Evolutionary conservation across 1,284 basidiomycete genomes (phyloP), one percentile per base, ranked within the genome.

Genomic region (Ganoderma meredithae): DNA sequence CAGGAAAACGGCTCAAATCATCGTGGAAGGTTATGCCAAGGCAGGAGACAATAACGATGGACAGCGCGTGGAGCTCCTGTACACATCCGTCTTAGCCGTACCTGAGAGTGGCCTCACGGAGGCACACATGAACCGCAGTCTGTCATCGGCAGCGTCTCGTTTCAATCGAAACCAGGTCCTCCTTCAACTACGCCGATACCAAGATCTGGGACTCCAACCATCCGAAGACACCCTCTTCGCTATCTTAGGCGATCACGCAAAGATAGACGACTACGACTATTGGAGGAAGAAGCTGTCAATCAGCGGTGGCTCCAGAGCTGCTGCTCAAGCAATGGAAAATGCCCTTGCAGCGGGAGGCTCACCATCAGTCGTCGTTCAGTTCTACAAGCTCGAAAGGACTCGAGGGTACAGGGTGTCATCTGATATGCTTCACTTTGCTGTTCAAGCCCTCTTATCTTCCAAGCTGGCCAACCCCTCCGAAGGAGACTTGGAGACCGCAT

Each of bases 331-430:
- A 36, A 82, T 93, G 65, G 59, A 62, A 3, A 53, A 60, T 3
- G 17, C 62, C 79, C 40, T 64, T 19, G 36, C 19, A 6, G 62
- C 60, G 10, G 62, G 62, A 80, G n/a, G 22, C 31, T 67, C 1
- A 75, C n/a, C 53, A 22, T 25, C 55, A 8, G n/a, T 13, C 25
- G 44, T 85, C 3, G 71, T 87, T 25, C 74, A 77, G 1, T 78
- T 88, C 17, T 92, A 90, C 75, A 72, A 82, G 22, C 76, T 81
- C 39, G 82, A 86, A 58, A 80, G 80, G 66, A 70, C 75, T 12
- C 75, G 79, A 13, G 85, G 84, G 17, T 76, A 89, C 27, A 71
- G 69, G 3, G 86, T 86, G 6, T 84, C 86, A 33, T 79, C 84
- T 13, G 77, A 78, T 44, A 80, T 91, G 69, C 78, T 88, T 15